Base-by-base conservation (phyloP, 2,329 filamentous ascomycete genomes). In the Ophiostoma sp. region DNA sequence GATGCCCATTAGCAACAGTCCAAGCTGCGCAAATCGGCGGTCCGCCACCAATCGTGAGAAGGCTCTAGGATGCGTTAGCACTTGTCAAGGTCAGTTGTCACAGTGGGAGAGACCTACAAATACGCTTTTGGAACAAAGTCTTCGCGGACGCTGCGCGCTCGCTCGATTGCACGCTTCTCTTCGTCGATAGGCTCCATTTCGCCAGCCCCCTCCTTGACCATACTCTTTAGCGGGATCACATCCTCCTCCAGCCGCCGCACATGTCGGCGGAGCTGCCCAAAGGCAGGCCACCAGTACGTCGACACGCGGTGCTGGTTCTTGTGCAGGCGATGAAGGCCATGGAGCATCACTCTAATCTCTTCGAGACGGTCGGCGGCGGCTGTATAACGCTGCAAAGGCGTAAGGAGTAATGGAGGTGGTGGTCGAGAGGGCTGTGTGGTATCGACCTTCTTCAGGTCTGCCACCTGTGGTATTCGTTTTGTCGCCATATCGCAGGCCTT, bases 281-380 rank as follows among this genome's bases (percentile, higher is more conserved):
- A 89, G 78, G 90, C 88, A 19, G 83, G 80, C 89, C 93, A 98
- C 95, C 95, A 99, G 79, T 90, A 89, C 17, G 70, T 70, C 39
- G 91, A 88, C 75, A 88, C 86, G 72, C 90, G 90, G 82, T 98
- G 95, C 83, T 98, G 95, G 83, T 98, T 98, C 79, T 91, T 91
- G 84, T 98, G 96, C 78, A 94, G 93, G 80, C 93, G 90, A 81
- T 91, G 89, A 78, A 97, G 88, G 76, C 92, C 87, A 78, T 91
- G 86, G 61, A 98, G 88, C 64, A 95, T 82, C 69, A 87, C 80
- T 36, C 84, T 77, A 36, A 86, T 79, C 1, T 84, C 80, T 2
- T 78, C 73, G 59, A 89, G 82, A 33, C 79, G 76, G 66, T 77
- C 74, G 70, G 78, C 75, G 57, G 78, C 74, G 33, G 22, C 36